Percentiles rank a stretch among this genome's conserved stretches.
Conservation (phyloP, 371 early-diverging fungal species). For the Actinomortierella ambigua region DNA sequence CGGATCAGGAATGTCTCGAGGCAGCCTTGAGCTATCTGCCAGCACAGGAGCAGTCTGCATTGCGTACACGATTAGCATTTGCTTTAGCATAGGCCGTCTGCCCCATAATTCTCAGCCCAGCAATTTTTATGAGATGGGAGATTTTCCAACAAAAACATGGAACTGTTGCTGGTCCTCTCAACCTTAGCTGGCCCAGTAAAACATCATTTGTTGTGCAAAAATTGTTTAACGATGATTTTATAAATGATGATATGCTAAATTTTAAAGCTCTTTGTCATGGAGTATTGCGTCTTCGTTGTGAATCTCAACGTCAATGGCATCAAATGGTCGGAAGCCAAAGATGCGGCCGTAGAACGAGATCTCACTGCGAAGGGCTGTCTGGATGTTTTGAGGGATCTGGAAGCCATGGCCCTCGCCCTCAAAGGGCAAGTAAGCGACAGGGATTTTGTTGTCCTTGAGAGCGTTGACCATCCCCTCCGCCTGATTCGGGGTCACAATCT, state of each 20-base stretch:
- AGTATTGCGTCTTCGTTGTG: constrained; percentile 28
- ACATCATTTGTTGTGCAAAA: too few relatives aligned
- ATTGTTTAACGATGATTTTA: too few relatives aligned
- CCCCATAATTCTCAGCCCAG: too few relatives aligned
- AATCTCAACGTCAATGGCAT: constrained; percentile 30
- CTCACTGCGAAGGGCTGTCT: constrained; percentile 28
- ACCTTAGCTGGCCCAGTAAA: too few relatives aligned
- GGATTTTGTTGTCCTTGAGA: constrained; percentile 60
- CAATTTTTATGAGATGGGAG: too few relatives aligned
- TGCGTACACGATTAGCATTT: too few relatives aligned
- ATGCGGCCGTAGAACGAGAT: constrained; percentile 28
- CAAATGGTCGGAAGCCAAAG: constrained; percentile 38
- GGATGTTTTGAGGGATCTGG: constrained; percentile 35
- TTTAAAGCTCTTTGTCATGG: constrained; percentile 7
- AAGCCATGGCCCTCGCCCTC: constrained; percentile 75
- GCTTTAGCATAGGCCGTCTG: too few relatives aligned
- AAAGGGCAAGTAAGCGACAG: constrained; percentile 69
- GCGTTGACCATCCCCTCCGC: constrained; percentile 76
- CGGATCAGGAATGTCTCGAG: constrained; percentile 17
- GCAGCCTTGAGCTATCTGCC: constrained; percentile 24
- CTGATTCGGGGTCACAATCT: constrained; percentile 81
- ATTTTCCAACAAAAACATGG: too few relatives aligned
- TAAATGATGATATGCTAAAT: too few relatives aligned
- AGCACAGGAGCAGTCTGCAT: constrained; percentile 18
- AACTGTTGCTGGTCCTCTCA: too few relatives aligned